These are phyloP conservation scores for Sonneratia alba DNA, from an alignment of 345 rosid species.

Conservation along the genomic window DNA sequence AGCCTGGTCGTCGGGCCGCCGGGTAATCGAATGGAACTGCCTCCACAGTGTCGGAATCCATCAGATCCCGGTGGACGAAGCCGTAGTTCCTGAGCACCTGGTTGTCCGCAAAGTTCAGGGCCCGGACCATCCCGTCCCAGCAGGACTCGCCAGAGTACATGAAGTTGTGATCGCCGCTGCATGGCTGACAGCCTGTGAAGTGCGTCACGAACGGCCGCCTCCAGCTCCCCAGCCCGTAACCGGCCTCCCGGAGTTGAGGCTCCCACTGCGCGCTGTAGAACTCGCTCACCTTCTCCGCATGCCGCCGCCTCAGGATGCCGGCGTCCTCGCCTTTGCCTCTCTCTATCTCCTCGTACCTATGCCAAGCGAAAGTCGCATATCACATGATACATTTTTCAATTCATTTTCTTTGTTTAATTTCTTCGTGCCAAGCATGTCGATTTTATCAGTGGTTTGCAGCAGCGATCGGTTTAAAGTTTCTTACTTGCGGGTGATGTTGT, in stretches of 20 bases:
- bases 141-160: constrained; percentile 73
- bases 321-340: constrained; percentile 15
- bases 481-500: constrained; percentile 36
- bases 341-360: constrained; percentile 39
- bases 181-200: constrained; percentile 94
- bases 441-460: too few species aligned
- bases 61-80: constrained; percentile 56
- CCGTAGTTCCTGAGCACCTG: constrained; percentile 84
- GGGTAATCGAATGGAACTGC: constrained; percentile 75
- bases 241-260: constrained; percentile 37
- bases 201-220: constrained; percentile 82
- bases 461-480: too few species aligned
- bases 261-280: constrained; percentile 58
- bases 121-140: constrained; percentile 65
- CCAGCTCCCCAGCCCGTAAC: constrained; percentile 46
- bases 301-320: constrained; percentile 48
- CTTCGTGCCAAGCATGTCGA: too few species aligned
- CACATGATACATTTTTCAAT: too few species aligned
- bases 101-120: constrained; percentile 91
- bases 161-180: constrained; percentile 74
- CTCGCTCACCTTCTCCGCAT: constrained; percentile 81
- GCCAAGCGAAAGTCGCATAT: too few species aligned
- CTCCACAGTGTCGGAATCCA: constrained; percentile 40
- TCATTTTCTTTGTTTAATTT: too few species aligned
- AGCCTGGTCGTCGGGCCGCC: background rate